Percentiles rank a stretch among this genome's conserved stretches.
Conservation (phyloP, 148 eudicot species). For the Nepenthes gracilis region DNA sequence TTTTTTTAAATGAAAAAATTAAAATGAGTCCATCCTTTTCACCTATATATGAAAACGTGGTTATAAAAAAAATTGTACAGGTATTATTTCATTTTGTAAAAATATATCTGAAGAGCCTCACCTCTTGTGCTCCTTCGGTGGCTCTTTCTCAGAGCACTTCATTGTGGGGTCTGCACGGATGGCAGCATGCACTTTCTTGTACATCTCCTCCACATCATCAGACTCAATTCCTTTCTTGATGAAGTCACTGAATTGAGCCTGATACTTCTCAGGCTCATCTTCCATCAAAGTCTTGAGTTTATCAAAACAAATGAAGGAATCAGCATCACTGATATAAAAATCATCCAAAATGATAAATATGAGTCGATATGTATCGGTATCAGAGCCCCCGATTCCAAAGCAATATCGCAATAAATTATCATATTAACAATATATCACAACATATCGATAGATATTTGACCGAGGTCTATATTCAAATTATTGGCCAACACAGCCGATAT, state of each 20-base stretch:
- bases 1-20: neutral
- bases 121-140: slow-evolving; percentile 67
- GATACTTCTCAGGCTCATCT: slow-evolving; percentile 86
- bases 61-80: too few relatives aligned
- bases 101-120: slow-evolving; percentile 2
- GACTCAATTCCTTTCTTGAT: slow-evolving; percentile 48
- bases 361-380: too few relatives aligned
- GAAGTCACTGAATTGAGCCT: slow-evolving; percentile 58
- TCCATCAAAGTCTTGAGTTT: slow-evolving; percentile 41
- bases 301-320: neutral
- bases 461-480: too few relatives aligned
- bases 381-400: too few relatives aligned
- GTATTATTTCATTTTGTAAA: too few relatives aligned
- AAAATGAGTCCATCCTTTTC: neutral
- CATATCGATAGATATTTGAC: neutral
- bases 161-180: slow-evolving; percentile 61
- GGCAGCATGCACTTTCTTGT: slow-evolving; percentile 83
- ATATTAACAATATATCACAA: too few relatives aligned
- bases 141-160: slow-evolving; percentile 48
- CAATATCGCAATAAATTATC: too few relatives aligned
- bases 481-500: too few relatives aligned
- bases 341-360: too few relatives aligned
- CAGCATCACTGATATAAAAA: neutral
- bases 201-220: slow-evolving; percentile 51
- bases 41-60: too few relatives aligned